A percentile compares a stretch with the other conserved stretches of the same genome.
phyloP scores from a whole-genome alignment of 345 rosid species.

The Rhizophora mangle region DNA sequence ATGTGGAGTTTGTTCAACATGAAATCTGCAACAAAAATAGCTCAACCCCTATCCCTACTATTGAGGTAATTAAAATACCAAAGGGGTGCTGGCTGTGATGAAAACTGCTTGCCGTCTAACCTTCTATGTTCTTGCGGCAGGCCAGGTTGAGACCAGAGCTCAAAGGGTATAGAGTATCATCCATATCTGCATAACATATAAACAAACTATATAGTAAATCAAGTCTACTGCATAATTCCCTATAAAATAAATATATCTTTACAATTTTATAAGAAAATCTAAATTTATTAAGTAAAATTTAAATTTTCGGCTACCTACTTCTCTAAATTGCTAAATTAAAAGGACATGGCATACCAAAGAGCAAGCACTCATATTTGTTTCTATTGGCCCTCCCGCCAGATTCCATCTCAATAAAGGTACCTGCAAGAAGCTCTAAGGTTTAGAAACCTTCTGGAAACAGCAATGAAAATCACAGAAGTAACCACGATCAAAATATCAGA shows the following conservation, averaged over 20 bases:
- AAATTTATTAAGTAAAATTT: too few relatives aligned
- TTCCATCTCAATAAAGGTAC: constrained; percentile 48
- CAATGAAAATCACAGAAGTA: not conserved
- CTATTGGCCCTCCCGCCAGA: constrained; percentile 31
- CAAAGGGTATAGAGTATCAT: constrained; percentile 78
- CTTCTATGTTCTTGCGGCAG: constrained; percentile 79
- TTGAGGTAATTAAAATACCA: not conserved
- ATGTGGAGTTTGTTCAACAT: constrained; percentile 65
- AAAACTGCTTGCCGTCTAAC: constrained; percentile 27
- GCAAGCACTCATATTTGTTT: constrained; percentile 67
- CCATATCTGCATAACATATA: constrained; percentile 58
- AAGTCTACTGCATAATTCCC: too few relatives aligned
- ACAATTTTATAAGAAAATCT: too few relatives aligned
- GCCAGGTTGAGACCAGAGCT: constrained; percentile 76
- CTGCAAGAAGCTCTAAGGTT: constrained; percentile 22
- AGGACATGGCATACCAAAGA: constrained; percentile 55
- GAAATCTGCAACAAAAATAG: constrained; percentile 45
- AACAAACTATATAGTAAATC: not conserved
- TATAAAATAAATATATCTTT: too few relatives aligned
- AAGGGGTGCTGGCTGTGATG: not conserved
- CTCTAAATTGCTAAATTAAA: not conserved
- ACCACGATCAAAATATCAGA: not conserved
- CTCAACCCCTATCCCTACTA: not conserved
- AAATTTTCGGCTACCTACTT: too few relatives aligned
- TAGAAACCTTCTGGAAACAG: not conserved